These are phyloP conservation scores for Tremellales sp. DNA, from an alignment of 1,284 basidiomycete genomes.

Conservation along the genomic window DNA sequence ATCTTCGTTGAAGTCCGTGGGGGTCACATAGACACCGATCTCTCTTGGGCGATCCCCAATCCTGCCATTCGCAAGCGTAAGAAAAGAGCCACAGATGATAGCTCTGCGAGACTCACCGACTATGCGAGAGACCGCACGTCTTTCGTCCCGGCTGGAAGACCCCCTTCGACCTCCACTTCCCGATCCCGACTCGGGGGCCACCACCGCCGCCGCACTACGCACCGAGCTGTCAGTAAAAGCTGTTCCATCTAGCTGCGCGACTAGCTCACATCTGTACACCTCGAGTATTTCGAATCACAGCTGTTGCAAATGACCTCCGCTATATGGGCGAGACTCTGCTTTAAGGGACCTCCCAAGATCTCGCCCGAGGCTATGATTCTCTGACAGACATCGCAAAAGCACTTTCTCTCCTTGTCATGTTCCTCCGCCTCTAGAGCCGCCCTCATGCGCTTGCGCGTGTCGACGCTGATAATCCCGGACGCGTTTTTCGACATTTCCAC, in stretches of 20 bases:
- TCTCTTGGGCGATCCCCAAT: conserved; percentile 44
- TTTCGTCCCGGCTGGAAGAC: conserved; percentile 50
- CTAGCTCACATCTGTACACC: conserved; percentile 34
- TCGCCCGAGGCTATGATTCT: conserved; percentile 36
- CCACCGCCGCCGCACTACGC: conserved; percentile 48
- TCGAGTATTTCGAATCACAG: conserved; percentile 44
- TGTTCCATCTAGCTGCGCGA: too few relatives aligned
- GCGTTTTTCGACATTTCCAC: too few relatives aligned
- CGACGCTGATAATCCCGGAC: conserved; percentile 35
- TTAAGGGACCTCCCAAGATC: conserved; percentile 27
- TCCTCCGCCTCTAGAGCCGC: conserved; percentile 37
- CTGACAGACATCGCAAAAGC: conserved; percentile 48
- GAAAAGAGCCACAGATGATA: neutral
- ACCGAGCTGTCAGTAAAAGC: too few relatives aligned
- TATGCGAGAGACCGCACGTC: conserved; percentile 50
- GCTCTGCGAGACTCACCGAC: conserved; percentile 18
- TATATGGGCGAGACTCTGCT: conserved; percentile 27
- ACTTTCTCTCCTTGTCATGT: conserved; percentile 30
- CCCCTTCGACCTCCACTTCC: conserved; percentile 52
- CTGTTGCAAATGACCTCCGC: conserved; percentile 38
- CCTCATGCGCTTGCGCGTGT: conserved; percentile 42
- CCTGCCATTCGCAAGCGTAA: conserved; percentile 16
- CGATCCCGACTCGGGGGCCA: conserved; percentile 48
- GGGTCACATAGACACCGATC: conserved; percentile 45
- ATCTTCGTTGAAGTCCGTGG: conserved; percentile 40